Percentiles rank a stretch among this genome's conserved stretches.
phyloP scores from a whole-genome alignment of 306 rosid genomes.

The Delonix regia region DNA sequence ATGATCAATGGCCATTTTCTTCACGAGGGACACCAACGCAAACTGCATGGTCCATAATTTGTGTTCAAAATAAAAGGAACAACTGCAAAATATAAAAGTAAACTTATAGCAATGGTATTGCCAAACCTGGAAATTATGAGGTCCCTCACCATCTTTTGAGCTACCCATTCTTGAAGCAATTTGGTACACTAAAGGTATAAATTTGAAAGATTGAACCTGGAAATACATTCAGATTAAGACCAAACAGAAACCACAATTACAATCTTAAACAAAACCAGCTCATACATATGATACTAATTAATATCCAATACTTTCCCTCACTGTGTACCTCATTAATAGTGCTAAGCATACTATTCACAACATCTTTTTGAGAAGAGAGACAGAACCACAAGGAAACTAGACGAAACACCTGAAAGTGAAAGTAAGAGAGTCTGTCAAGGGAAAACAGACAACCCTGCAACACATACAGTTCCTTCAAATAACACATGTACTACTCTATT shows the following conservation, averaged over 20 bases:
- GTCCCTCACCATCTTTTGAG: constrained; percentile 74
- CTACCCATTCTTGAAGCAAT: constrained; percentile 98
- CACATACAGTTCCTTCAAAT: constrained; percentile 7
- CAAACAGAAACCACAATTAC: constrained; percentile 5
- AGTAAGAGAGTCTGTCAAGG: constrained; percentile 31
- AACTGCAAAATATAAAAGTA: constrained; percentile 12
- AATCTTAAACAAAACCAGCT: background rate
- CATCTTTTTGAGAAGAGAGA: constrained; percentile 66
- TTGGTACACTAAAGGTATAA: constrained; percentile 86
- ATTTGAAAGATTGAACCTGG: constrained; percentile 94
- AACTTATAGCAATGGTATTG: constrained; percentile 12
- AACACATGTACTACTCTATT: background rate
- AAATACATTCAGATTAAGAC: constrained; percentile 35
- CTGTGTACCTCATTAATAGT: constrained; percentile 70
- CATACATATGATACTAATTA: constrained; percentile 1
- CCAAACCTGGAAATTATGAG: constrained; percentile 82
- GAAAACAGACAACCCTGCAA: constrained; percentile 24
- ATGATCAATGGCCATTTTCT: constrained; percentile 94
- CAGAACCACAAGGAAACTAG: constrained; percentile 87
- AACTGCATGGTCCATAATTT: constrained; percentile 58
- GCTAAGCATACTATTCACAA: constrained; percentile 72
- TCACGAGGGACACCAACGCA: constrained; percentile 91
- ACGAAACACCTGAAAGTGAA: constrained; percentile 89
- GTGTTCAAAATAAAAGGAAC: constrained; percentile 11
- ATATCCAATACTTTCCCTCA: constrained; percentile 6